Conservation (phyloP, 768 basidiomycete genomes). For the Boletus sp. region DNA sequence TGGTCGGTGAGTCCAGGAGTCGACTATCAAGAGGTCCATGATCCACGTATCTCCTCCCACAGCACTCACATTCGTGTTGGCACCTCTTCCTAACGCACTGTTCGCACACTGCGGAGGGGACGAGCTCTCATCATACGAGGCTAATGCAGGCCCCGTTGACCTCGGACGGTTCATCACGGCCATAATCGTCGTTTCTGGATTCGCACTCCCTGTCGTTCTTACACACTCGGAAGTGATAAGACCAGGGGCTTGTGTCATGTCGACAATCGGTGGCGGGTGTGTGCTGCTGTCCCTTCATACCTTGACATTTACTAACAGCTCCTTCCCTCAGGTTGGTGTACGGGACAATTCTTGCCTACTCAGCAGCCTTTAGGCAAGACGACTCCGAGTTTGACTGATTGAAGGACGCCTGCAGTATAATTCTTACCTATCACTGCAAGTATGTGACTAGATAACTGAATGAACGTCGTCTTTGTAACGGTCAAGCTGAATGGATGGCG, state of each 20-base stretch:
- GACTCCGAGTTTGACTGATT: slow-evolving; percentile 72
- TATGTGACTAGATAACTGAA: slow-evolving; percentile 15
- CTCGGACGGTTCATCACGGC: slow-evolving; percentile 94
- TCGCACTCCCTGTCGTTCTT: slow-evolving; percentile 87
- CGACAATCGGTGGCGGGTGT: slow-evolving; percentile 87
- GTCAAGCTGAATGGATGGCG: neutral
- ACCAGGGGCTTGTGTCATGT: slow-evolving; percentile 86
- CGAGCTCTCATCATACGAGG: slow-evolving; percentile 80
- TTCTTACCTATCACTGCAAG: slow-evolving; percentile 8
- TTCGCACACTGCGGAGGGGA: slow-evolving; percentile 92
- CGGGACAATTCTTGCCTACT: slow-evolving; percentile 85
- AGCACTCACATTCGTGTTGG: slow-evolving; percentile 94
- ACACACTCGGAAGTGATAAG: slow-evolving; percentile 89
- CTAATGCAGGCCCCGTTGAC: slow-evolving; percentile 69
- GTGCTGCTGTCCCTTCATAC: slow-evolving; percentile 2
- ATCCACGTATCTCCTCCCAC: neutral
- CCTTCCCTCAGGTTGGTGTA: slow-evolving; percentile 63
- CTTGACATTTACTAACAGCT: neutral
- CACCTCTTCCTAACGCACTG: slow-evolving; percentile 91
- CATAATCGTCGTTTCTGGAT: slow-evolving; percentile 86
- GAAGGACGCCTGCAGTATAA: neutral
- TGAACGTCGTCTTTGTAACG: slow-evolving; percentile 5
- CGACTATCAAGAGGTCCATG: neutral
- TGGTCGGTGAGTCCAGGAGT: slow-evolving; percentile 72
- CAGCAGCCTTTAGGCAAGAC: slow-evolving; percentile 77